phyloP scores from a whole-genome alignment of 768 basidiomycete species.

The Phylloporus scabripes region DNA sequence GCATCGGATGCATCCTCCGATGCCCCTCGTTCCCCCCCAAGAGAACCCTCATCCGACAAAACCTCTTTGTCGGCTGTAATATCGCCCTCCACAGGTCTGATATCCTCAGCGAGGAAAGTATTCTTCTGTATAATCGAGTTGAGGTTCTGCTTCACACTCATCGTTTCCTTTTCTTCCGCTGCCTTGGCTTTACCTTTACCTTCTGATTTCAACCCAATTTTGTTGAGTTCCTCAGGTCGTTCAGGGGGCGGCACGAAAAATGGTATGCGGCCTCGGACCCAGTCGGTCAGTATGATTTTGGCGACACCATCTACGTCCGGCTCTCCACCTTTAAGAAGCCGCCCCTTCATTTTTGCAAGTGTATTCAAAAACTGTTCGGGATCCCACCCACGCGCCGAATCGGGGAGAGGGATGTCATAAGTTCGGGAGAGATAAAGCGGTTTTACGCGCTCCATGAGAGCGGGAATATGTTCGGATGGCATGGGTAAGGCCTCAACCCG shows the following conservation, averaged over 20 bases:
- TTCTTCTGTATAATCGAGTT: constrained; percentile 87
- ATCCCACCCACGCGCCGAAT: constrained; percentile 52
- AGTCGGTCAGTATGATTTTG: constrained; percentile 92
- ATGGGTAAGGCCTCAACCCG: constrained; percentile 91
- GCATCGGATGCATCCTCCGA: constrained; percentile 29
- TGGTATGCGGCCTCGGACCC: constrained; percentile 96
- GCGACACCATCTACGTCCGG: constrained; percentile 89
- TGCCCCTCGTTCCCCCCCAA: constrained; percentile 39
- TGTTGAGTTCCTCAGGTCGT: constrained; percentile 64
- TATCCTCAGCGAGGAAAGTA: constrained; percentile 79
- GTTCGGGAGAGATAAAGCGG: constrained; percentile 86
- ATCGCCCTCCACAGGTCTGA: constrained; percentile 56
- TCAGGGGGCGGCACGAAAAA: constrained; percentile 94
- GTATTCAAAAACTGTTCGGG: constrained; percentile 77
- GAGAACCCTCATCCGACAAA: constrained; percentile 29
- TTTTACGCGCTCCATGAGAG: constrained; percentile 86
- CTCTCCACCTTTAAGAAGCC: constrained; percentile 90
- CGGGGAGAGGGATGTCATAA: constrained; percentile 65
- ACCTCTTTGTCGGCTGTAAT: constrained; percentile 32
- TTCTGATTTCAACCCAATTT: constrained; percentile 44
- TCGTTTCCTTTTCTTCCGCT: constrained; percentile 35
- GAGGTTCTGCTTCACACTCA: constrained; percentile 80
- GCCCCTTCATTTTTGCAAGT: constrained; percentile 87
- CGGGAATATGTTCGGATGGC: constrained; percentile 88
- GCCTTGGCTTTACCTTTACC: constrained; percentile 48